These are phyloP conservation scores for Colletotrichum graminicola DNA, from an alignment of 2,329 filamentous ascomycete genomes.

Conservation along the genomic window DNA sequence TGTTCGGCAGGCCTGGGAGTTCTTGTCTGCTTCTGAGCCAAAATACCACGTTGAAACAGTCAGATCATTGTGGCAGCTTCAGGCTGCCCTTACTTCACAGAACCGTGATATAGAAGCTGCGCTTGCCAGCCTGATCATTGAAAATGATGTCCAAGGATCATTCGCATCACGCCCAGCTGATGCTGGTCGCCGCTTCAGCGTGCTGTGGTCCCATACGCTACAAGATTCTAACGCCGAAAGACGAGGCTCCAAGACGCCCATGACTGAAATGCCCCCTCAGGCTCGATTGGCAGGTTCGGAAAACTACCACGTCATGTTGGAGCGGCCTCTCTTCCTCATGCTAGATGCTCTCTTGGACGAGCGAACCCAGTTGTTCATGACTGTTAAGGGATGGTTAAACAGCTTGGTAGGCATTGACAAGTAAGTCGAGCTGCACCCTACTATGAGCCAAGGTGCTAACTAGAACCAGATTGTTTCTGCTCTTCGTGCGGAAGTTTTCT, in stretches of 20 bases:
- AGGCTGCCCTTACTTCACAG: constrained; percentile 74
- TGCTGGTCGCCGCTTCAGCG: constrained; percentile 75
- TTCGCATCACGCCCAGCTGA: constrained; percentile 67
- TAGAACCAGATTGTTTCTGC: constrained; percentile 65
- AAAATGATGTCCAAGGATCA: constrained; percentile 60
- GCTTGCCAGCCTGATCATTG: constrained; percentile 77
- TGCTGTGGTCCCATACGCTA: constrained; percentile 85
- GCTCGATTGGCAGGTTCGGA: constrained; percentile 67
- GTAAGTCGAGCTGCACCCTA: constrained; percentile 54
- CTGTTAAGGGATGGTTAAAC: constrained; percentile 84
- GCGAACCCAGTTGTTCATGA: constrained; percentile 79
- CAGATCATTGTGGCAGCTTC: constrained; percentile 86
- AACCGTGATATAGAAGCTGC: constrained; percentile 85
- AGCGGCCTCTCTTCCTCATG: constrained; percentile 83
- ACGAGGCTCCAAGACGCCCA: constrained; percentile 55
- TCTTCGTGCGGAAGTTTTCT: constrained; percentile 71
- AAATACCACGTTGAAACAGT: constrained; percentile 97
- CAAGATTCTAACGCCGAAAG: constrained; percentile 63
- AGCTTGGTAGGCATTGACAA: constrained; percentile 73
- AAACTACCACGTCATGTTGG: constrained; percentile 80
- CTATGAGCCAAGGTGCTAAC: neutral
- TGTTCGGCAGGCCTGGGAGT: constrained; percentile 81
- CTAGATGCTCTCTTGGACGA: constrained; percentile 83
- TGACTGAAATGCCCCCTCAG: constrained; percentile 50
- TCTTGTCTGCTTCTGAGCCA: constrained; percentile 83